Evolutionary conservation across 768 basidiomycete species (phyloP), one percentile per base, ranked within the genome.

Genomic region (Coprinopsis strossmayeri): DNA sequence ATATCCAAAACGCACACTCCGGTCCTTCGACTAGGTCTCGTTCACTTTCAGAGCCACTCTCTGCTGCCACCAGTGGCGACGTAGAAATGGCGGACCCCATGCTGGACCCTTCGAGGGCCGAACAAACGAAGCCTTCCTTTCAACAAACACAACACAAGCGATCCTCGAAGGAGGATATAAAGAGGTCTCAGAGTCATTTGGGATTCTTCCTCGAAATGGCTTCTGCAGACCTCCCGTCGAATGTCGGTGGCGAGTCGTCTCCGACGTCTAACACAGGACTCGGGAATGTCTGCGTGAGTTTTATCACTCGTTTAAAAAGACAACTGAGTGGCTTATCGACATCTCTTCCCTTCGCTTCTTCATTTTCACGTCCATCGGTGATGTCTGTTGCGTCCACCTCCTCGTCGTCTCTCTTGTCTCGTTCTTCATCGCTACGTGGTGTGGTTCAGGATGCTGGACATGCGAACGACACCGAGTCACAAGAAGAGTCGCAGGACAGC

Each of bases 261-360:
- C 37, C 9, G 37, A 21, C 18, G 37, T 5, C 37, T 9, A 38
- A 17, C 17, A 17, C 18, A 7, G 30, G 9, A 32, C 9, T 7
- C 15, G 30, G 30, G 7, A 5, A 18, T 21, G 37, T 38, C 37
- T 38, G 10, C 18, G 37, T 38, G 37, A 38, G 37, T 38, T 17
- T 38, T 7, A 7, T 38, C 17, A 9, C 9, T 38, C 20, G 37
- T 38, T 13, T 38, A 9, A 38, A 38, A 21, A 38, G 37, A 18
- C 9, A 5, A 17, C 17, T 38, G 9, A n/a, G 13, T 13, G 12
- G 24, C 27, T 34, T 23, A 27, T 45, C 17, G 39, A 37, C 20
- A 30, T 46, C 30, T 13, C 13, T 23, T 20, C 49, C 1, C 60
- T 61, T 1, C 20, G 5, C 37, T 21, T 34, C 32, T 34, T 34